phyloP scores from a whole-genome alignment of 129 eudicot species.

The Calendula officinalis region DNA sequence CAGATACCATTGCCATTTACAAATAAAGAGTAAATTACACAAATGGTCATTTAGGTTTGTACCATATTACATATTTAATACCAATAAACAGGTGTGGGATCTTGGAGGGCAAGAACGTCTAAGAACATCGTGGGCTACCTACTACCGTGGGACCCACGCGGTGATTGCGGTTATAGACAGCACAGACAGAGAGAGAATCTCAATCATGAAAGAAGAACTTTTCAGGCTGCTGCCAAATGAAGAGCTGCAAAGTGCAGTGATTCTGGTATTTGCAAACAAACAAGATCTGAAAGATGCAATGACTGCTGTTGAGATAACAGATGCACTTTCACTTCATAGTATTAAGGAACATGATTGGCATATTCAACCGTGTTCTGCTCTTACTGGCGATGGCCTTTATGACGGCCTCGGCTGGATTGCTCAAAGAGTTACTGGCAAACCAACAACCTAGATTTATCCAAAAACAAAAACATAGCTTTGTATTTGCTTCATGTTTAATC shows the following conservation, averaged over 20 bases:
- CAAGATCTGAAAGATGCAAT: constrained; percentile 94
- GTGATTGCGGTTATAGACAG: constrained; percentile 87
- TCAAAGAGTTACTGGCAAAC: constrained; percentile 69
- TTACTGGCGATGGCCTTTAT: constrained; percentile 86
- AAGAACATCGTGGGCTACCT: constrained; percentile 91
- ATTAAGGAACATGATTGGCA: constrained; percentile 97
- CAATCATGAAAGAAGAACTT: constrained; percentile 82
- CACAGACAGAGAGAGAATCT: constrained; percentile 84
- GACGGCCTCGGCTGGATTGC: constrained; percentile 96
- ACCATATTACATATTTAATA: too few species aligned
- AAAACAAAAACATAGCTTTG: too few species aligned
- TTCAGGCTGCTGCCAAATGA: constrained; percentile 77
- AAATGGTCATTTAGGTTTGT: too few species aligned
- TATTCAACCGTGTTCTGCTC: constrained; percentile 84
- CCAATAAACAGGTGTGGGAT: constrained; percentile 85
- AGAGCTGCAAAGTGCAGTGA: constrained; percentile 76
- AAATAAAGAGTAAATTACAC: too few species aligned
- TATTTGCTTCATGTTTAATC: too few species aligned
- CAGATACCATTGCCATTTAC: too few species aligned
- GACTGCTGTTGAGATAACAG: constrained; percentile 96
- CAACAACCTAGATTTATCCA: constrained; percentile 34
- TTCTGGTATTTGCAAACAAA: constrained; percentile 82
- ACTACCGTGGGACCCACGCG: constrained; percentile 91
- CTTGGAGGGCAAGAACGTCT: constrained; percentile 94
- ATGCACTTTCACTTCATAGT: constrained; percentile 85